phyloP scores from a whole-genome alignment of 805 yeast genomes.

The Saccharomycopsis sp. region DNA sequence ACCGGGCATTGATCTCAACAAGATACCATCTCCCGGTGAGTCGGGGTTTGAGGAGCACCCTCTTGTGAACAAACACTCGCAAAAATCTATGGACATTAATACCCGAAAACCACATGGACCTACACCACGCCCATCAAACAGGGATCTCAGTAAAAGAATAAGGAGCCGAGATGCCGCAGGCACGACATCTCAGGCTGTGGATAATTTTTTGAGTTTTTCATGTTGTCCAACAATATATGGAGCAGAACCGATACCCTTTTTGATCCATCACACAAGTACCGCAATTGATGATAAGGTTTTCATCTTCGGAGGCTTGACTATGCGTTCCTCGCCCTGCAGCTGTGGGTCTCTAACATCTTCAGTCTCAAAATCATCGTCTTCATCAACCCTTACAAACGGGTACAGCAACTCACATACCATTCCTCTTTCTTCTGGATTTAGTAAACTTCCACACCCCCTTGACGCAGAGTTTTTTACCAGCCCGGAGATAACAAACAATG shows the following conservation, averaged over 20 bases:
- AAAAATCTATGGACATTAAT: too few relatives aligned
- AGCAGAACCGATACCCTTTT: slow-evolving; percentile 34
- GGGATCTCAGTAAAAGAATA: too few relatives aligned
- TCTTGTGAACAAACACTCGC: too few relatives aligned
- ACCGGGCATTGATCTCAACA: not conserved
- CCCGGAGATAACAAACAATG: slow-evolving; percentile 37
- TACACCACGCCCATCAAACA: too few relatives aligned
- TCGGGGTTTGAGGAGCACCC: too few relatives aligned
- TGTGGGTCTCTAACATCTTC: not conserved
- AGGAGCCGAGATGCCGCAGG: too few relatives aligned
- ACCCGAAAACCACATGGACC: too few relatives aligned
- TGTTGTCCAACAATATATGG: slow-evolving; percentile 33
- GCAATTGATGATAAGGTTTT: slow-evolving; percentile 34
- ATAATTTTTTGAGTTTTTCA: slow-evolving; percentile 10
- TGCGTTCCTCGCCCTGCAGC: not conserved
- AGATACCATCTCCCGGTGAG: too few relatives aligned
- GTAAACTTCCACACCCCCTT: slow-evolving; percentile 43
- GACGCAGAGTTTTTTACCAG: slow-evolving; percentile 35
- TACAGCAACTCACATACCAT: slow-evolving; percentile 27
- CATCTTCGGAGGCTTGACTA: slow-evolving; percentile 37
- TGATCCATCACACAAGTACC: slow-evolving; percentile 39
- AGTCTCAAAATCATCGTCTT: slow-evolving; percentile 18
- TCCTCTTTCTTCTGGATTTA: slow-evolving; percentile 31
- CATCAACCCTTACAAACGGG: slow-evolving; percentile 24
- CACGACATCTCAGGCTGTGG: too few relatives aligned